Evolutionary conservation across 2,329 filamentous ascomycete genomes (phyloP), one percentile per base, ranked within the genome.

Genomic region (Aureobasidium sp.): DNA sequence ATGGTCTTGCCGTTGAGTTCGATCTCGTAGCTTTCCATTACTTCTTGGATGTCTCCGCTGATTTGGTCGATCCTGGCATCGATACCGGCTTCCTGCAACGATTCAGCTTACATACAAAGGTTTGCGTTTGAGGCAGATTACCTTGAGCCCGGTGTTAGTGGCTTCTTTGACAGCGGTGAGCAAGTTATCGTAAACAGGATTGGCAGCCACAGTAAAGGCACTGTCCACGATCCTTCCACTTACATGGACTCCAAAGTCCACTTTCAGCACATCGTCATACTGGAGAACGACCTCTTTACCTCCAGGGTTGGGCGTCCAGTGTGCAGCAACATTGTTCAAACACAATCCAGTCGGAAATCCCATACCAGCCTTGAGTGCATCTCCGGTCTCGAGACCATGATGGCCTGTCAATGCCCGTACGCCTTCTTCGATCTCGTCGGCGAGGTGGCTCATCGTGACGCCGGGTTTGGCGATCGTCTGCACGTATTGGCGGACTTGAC

Each of bases 1-100:
- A 89, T 84, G 13, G 85, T 90, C 42, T 82, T 84, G 64, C 90
- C 90, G 72, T 87, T 84, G 65, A 95, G 83, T 73, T 94, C 89
- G 54, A 93, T 83, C 76, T 95, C 90, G 74, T 93, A 94, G 74
- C 88, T 92, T 76, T 95, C 91, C 90, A 95, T 95, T 29, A 87
- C 84, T 75, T 95, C 90, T 75, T 95, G 91, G 67, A 95, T 93
- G 19, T 84, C 81, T 10, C 83, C 88, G 62, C 91, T 89, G 64
- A 95, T 89, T 69, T 95, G 90, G 64, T 88, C 86, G 68, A 96
- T 86, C 60, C 92, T 86, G 49, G 90, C 91, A 71, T 96, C 92
- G 69, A 96, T 95, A 68, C 92, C 92, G 6, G 92, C 91, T 78
- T 95, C 89, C 79, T 84, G 66, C 23, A 19, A 33, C 5, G 1